Conservation (phyloP, 805 yeast genomes). For the Metschnikowia cerradonensis region DNA sequence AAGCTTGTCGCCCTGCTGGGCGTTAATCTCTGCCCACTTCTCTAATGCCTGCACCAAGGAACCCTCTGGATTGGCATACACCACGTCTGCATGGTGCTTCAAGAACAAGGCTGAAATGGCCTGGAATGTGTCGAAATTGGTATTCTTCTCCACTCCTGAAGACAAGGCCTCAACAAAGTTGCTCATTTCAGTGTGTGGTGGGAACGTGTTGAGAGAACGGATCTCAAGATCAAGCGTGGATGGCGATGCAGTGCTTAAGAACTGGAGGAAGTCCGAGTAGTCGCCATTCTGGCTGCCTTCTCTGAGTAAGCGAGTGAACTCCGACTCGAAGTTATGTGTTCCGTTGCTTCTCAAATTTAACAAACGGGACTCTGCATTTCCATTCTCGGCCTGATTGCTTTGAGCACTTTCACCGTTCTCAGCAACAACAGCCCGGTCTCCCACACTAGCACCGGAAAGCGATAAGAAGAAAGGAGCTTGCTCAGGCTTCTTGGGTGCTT, state of each 20-base stretch:
- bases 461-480: conserved; percentile 77
- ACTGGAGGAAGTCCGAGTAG: conserved; percentile 49
- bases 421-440: conserved; percentile 59
- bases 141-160: conserved; percentile 51
- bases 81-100: conserved; percentile 77
- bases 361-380: conserved; percentile 29
- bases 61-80: conserved; percentile 38
- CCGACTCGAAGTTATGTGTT: conserved; percentile 59
- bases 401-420: conserved; percentile 26
- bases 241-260: conserved; percentile 63
- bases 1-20: conserved; percentile 42
- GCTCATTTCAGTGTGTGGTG: conserved; percentile 64
- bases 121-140: conserved; percentile 72
- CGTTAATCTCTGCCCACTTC: conserved; percentile 45
- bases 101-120: conserved; percentile 75
- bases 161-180: conserved; percentile 66
- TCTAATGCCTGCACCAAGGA: conserved; percentile 44
- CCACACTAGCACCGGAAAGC: conserved; percentile 61
- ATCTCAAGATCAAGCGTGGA: conserved; percentile 81
- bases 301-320: conserved; percentile 64
- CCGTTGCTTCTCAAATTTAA: conserved; percentile 30
- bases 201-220: conserved; percentile 63
- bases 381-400: conserved; percentile 19
- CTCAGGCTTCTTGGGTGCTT: conserved; percentile 81
- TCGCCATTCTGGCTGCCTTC: conserved; percentile 41